Evolutionary conservation across 345 rosid genomes (phyloP).

Genomic region (Sapria himalayana): DNA sequence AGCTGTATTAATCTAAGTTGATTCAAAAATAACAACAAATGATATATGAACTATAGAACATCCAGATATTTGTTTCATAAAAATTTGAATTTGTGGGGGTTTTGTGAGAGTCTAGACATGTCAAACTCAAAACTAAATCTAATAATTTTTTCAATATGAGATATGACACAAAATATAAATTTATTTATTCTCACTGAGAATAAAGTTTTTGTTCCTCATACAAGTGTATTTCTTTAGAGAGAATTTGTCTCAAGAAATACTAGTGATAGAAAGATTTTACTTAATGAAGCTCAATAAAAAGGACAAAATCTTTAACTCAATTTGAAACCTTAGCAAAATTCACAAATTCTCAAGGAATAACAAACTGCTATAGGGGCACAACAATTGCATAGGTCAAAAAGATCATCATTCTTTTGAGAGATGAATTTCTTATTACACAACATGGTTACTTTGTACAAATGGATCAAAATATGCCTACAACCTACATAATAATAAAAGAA

Average conservation of each 20-base stretch:
- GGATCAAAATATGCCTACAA: not conserved
- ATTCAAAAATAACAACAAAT: too few relatives aligned
- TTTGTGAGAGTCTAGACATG: not conserved
- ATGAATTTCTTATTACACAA: not conserved
- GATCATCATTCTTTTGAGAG: not conserved
- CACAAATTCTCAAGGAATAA: not conserved
- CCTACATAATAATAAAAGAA: not conserved
- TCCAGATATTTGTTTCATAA: too few relatives aligned
- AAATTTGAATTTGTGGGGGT: not conserved
- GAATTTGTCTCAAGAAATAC: not conserved
- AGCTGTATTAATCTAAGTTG: too few relatives aligned
- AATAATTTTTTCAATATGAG: not conserved
- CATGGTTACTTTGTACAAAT: not conserved
- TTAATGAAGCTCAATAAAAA: not conserved
- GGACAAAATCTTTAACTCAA: not conserved
- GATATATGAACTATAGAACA: too few relatives aligned
- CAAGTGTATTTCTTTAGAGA: not conserved
- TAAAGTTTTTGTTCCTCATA: not conserved
- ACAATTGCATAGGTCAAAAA: not conserved
- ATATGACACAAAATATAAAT: not conserved
- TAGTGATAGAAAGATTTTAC: not conserved
- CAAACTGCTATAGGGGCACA: not conserved
- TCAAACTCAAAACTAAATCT: too few relatives aligned
- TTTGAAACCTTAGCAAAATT: not conserved
- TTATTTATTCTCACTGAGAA: not conserved